phyloP scores from a whole-genome alignment of 2,329 filamentous ascomycete genomes.

The Fusarium sp. region DNA sequence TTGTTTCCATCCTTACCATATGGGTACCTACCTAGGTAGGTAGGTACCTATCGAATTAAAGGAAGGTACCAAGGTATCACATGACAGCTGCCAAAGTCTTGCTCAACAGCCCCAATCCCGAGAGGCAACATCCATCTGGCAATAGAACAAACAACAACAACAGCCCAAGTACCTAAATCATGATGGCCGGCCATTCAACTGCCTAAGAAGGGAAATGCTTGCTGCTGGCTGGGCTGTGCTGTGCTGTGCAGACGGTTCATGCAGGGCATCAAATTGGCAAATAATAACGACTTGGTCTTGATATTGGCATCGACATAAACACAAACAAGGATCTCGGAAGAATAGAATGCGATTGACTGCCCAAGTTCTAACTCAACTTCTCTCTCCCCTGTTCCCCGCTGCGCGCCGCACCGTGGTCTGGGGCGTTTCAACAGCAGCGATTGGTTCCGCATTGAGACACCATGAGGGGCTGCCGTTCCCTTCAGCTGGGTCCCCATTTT shows the following conservation, averaged over 20 bases:
- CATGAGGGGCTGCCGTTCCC: constrained; percentile 38
- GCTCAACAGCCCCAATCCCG: not conserved
- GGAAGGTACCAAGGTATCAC: constrained; percentile 1
- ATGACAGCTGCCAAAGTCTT: constrained; percentile 21
- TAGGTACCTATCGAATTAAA: too few relatives aligned
- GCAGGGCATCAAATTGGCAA: not conserved
- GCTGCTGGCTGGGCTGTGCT: not conserved
- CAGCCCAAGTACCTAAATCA: not conserved
- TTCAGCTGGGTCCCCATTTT: constrained; percentile 37
- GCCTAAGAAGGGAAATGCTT: constrained; percentile 15
- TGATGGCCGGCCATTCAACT: not conserved
- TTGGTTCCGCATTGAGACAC: constrained; percentile 39
- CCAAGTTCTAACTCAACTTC: not conserved
- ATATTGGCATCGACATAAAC: not conserved
- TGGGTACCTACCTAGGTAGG: not conserved
- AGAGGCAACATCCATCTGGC: not conserved
- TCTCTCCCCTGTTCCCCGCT: constrained; percentile 11
- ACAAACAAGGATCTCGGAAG: constrained; percentile 25
- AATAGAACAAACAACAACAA: not conserved
- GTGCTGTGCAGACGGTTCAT: not conserved
- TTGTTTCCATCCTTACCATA: not conserved
- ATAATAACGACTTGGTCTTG: not conserved
- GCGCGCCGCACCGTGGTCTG: constrained; percentile 31
- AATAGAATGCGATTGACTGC: constrained; percentile 28
- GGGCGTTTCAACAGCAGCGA: constrained; percentile 31